Base-by-base conservation (phyloP, 2,329 filamentous ascomycete genomes). In the Ophiostoma quercus region DNA sequence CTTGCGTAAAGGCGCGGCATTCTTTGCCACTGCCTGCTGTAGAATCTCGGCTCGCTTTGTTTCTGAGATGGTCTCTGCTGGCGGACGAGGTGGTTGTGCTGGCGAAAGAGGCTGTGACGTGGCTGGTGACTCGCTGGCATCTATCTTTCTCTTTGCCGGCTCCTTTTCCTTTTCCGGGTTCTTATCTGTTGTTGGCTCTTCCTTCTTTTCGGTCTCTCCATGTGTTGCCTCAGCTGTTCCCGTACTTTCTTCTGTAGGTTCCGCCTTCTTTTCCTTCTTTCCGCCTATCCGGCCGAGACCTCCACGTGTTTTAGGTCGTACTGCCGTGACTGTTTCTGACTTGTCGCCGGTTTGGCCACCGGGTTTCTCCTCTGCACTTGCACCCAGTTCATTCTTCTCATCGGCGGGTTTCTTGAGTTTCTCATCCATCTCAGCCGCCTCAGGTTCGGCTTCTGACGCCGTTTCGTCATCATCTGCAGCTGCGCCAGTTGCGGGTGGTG, bases 1-100 rank as follows among this genome's bases (percentile, higher is more conserved):
- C 79, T 87, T 87, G 76, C 82, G 85, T 7, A 78, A 79, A 4
- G 85, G 85, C 0, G 82, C 81, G 0, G 82, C 79, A 2, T 80
- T 80, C 74, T 84, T 84, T 71, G 76, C 81, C 72, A 85, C 81
- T 16, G 85, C 76, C 47, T 87, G 83, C 70, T 78, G 79, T 69
- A 84, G 82, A 37, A 85, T 76, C 73, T 87, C 83, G n/a, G 81
- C 79, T 67, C 84, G 79, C 71, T 82, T 83, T 47, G 83, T 79
- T 66, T 47, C 71, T 19, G 47, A 65, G 3, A 37, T 39, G 6
- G 66, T 6, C 19, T 43, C 14, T 11, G 65, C 19, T 9, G 54
- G 54, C 39, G 57, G 37, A 14, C 5, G 57, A 29, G 57, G 12
- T 32, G 25, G 25, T 19, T 7, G 39, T 41, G 9, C 39, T 37